These are phyloP conservation scores for Alternaria metachromatica DNA, from an alignment of 2,329 filamentous ascomycete genomes.

Conservation along the genomic window DNA sequence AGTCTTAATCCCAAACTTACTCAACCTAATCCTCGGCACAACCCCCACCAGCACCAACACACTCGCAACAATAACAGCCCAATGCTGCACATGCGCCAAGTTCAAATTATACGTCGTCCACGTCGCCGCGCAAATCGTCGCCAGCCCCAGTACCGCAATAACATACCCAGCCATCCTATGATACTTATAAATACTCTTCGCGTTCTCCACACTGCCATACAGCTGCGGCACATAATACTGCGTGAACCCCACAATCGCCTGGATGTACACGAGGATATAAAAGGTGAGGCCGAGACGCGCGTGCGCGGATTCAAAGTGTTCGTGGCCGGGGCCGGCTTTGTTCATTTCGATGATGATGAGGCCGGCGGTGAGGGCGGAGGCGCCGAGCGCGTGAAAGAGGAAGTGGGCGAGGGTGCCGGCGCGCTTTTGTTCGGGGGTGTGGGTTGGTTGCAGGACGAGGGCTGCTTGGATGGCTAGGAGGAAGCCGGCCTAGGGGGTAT, in stretches of 20 bases:
- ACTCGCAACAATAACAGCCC: slow-evolving; percentile 73
- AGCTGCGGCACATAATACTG: slow-evolving; percentile 78
- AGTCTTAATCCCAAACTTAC: slow-evolving; percentile 72
- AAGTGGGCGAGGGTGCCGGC: slow-evolving; percentile 70
- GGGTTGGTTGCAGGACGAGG: slow-evolving; percentile 86
- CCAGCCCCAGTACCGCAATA: slow-evolving; percentile 72
- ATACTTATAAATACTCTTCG: slow-evolving; percentile 88
- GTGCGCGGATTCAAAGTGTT: slow-evolving; percentile 82
- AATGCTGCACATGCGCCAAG: slow-evolving; percentile 74
- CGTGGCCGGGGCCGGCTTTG: slow-evolving; percentile 71
- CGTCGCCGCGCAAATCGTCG: slow-evolving; percentile 76
- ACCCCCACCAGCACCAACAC: slow-evolving; percentile 74
- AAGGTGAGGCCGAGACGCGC: slow-evolving; percentile 82
- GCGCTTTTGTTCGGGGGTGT: slow-evolving; percentile 75
- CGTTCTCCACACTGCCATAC: slow-evolving; percentile 79
- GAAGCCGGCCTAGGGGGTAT: slow-evolving; percentile 62
- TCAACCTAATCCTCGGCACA: slow-evolving; percentile 78
- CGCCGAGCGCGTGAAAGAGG: slow-evolving; percentile 69
- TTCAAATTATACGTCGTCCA: slow-evolving; percentile 76
- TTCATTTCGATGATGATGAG: slow-evolving; percentile 80
- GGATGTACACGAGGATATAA: slow-evolving; percentile 71
- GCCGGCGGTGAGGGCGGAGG: slow-evolving; percentile 68
- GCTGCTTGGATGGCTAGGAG: slow-evolving; percentile 80
- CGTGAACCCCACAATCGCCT: slow-evolving; percentile 80
- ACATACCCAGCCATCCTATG: slow-evolving; percentile 81